Evolutionary conservation across 139 green algal species (phyloP).

Genomic region (Trebouxia sp.): DNA sequence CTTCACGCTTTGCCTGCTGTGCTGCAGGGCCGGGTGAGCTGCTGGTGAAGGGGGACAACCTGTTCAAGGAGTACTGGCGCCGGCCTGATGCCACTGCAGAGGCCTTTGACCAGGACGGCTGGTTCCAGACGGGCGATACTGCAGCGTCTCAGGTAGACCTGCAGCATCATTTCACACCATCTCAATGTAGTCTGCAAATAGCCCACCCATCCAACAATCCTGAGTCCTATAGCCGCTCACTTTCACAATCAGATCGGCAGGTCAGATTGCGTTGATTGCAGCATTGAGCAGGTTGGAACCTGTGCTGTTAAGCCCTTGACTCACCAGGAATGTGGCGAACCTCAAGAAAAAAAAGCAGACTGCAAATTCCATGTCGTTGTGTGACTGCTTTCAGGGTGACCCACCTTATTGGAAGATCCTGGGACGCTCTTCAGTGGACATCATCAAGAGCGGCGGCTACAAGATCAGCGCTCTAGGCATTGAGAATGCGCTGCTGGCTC

Average conservation of each 20-base stretch:
- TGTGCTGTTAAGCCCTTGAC: too few relatives aligned
- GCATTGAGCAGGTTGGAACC: too few relatives aligned
- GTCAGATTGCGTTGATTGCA: too few relatives aligned
- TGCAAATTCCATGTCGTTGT: too few relatives aligned
- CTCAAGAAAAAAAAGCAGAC: too few relatives aligned
- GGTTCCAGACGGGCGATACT: slow-evolving; percentile 72
- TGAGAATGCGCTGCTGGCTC: slow-evolving; percentile 77
- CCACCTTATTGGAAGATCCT: slow-evolving; percentile 79
- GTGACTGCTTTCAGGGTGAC: too few relatives aligned
- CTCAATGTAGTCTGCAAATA: too few relatives aligned
- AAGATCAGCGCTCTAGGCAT: slow-evolving; percentile 90
- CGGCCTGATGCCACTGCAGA: slow-evolving; percentile 72
- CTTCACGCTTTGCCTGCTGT: not conserved
- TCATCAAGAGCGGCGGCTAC: slow-evolving; percentile 94
- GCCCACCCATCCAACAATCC: too few relatives aligned
- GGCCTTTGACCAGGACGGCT: slow-evolving; percentile 84
- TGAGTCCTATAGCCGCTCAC: too few relatives aligned
- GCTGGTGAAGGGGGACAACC: slow-evolving; percentile 60
- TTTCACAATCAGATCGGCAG: too few relatives aligned
- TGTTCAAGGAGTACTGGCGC: slow-evolving; percentile 93
- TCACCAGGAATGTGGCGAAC: too few relatives aligned
- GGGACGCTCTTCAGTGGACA: slow-evolving; percentile 87
- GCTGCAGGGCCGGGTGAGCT: slow-evolving; percentile 62
- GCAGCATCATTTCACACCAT: too few relatives aligned
- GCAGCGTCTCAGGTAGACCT: slow-evolving; percentile 36